A percentile compares a stretch with the other conserved stretches of the same genome.
Conservation (phyloP, 805 yeast species). For the Tetrapisispora pingtungensis region DNA sequence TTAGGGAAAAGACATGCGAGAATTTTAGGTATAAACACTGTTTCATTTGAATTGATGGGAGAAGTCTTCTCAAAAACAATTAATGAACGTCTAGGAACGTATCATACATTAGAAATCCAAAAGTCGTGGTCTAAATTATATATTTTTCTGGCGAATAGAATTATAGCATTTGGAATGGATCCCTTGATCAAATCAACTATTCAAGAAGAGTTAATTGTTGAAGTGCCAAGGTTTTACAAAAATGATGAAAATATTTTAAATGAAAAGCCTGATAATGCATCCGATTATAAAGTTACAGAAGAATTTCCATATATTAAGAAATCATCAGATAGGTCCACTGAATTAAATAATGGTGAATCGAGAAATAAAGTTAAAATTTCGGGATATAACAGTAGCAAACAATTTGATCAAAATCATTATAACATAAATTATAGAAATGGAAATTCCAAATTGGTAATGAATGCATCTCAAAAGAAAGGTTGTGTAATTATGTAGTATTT, state of each 20-base stretch:
- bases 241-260: background rate
- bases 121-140: conserved; percentile 63
- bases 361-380: background rate
- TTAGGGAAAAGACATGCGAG: conserved; percentile 70
- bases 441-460: background rate
- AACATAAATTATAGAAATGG: background rate
- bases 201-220: conserved; percentile 13
- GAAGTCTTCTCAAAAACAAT: conserved; percentile 59
- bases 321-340: background rate
- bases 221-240: conserved; percentile 11
- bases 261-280: background rate
- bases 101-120: conserved; percentile 52
- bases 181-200: conserved; percentile 29
- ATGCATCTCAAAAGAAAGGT: background rate
- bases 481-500: conserved; percentile 6
- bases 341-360: background rate
- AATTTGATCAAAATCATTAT: background rate
- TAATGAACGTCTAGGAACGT: conserved; percentile 45
- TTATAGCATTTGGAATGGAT: conserved; percentile 41
- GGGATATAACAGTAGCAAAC: background rate
- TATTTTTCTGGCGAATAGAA: conserved; percentile 56
- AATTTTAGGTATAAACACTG: conserved; percentile 61
- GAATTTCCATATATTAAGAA: background rate
- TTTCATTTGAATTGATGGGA: conserved; percentile 64
- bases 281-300: background rate